Evolutionary conservation across 306 rosid genomes (phyloP).

Genomic region (Trichosanthes truncata): DNA sequence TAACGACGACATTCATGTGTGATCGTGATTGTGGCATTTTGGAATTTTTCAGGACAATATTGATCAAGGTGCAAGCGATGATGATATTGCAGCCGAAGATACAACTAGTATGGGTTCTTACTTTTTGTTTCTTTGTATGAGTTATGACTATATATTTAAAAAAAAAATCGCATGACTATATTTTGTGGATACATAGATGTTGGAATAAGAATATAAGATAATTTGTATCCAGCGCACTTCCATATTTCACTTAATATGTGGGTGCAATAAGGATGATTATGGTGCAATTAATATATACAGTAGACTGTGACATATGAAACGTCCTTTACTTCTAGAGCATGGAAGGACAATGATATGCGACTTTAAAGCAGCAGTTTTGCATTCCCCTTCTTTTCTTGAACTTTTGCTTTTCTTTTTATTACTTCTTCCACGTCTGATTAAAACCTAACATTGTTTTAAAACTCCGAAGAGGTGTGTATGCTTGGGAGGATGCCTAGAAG

Average conservation of each 20-base stretch:
- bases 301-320: background rate
- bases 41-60: slow-evolving; percentile 62
- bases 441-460: background rate
- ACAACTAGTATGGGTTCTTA: slow-evolving; percentile 33
- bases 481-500: background rate
- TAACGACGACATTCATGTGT: background rate
- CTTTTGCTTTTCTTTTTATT: background rate
- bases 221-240: background rate
- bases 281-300: background rate
- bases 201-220: background rate
- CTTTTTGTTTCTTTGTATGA: background rate
- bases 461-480: background rate
- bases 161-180: background rate
- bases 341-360: background rate
- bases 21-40: slow-evolving; percentile 10
- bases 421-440: background rate
- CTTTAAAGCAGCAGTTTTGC: background rate
- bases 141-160: no score
- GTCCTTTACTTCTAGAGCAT: background rate
- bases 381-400: background rate
- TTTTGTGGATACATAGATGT: background rate
- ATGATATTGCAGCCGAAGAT: slow-evolving; percentile 41
- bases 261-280: background rate
- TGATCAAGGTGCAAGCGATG: slow-evolving; percentile 71
- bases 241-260: background rate